Evolutionary conservation across 192 early-diverging fungal genomes (phyloP), one percentile per base, ranked within the genome.

Genomic region (Entrophospora sp.): DNA sequence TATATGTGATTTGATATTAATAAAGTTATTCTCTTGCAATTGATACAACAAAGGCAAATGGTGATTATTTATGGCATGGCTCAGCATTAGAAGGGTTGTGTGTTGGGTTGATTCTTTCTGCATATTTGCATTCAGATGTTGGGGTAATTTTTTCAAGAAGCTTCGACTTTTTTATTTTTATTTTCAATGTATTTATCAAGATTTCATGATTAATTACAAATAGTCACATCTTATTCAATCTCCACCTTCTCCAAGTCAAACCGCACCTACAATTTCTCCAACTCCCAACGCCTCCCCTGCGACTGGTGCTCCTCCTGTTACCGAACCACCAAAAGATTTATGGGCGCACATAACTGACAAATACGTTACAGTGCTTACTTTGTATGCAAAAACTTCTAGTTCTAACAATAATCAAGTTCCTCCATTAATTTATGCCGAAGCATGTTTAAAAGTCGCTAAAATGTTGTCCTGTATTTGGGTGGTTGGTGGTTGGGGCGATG

Each of bases 61-160:
- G 72, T 0, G 91, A 92, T 73, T 89, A 79, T 71, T 69, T 86
- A 38, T 92, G 91, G 91, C 81, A 85, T 57, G 89, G 79, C 9
- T 80, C 83, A 31, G 84, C 89, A 1, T 73, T 87, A 69, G 91
- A 92, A 70, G 83, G 84, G 13, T 74, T 84, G 18, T 76, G 82
- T 30, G 83, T 81, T 66, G 84, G 86, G 0, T 74, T 81, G 34
- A 61, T 89, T 4, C 64, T 92, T 3, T 61, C 78, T 18, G 76
- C 83, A 7, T 70, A 85, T 61, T 71, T 83, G 20, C 84, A 85
- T 55, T 72, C 85, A 28, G 87, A 87, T 38, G 58, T 82, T 56
- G 77, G 79, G 60, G 88, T 89, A 76, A 73, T 59, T 40, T 22
- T 53, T 34, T n/a, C n/a, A n/a, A n/a, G n/a, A n/a, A n/a, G n/a